phyloP scores from a whole-genome alignment of 1,284 basidiomycete species.

The Trichosporon sp. region DNA sequence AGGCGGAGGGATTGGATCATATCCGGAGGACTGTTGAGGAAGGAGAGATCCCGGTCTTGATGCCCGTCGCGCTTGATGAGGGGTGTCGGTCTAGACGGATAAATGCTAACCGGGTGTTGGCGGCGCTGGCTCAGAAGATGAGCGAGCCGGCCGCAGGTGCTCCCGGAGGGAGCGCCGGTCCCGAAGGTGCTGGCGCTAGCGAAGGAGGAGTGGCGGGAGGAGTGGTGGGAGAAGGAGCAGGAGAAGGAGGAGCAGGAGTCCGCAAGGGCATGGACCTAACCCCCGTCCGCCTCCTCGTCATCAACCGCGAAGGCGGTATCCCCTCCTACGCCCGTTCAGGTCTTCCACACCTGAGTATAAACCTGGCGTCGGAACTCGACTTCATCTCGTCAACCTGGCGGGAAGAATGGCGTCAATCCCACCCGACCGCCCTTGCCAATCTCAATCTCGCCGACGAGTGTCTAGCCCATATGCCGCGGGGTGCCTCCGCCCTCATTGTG shows the following conservation, averaged over 20 bases:
- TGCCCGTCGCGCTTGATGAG: conserved; percentile 90
- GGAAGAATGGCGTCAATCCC: conserved; percentile 65
- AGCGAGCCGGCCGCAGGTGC: conserved; percentile 34
- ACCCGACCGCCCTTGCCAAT: conserved; percentile 83
- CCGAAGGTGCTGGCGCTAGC: too few species aligned
- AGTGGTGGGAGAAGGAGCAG: too few species aligned
- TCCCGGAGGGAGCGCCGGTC: background rate
- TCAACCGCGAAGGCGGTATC: conserved; percentile 93
- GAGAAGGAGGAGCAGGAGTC: background rate
- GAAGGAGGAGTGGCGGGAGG: too few species aligned
- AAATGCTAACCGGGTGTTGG: conserved; percentile 83
- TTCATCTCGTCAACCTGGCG: conserved; percentile 85
- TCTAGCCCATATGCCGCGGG: conserved; percentile 84
- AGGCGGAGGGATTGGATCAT: conserved; percentile 67
- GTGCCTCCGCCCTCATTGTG: conserved; percentile 90
- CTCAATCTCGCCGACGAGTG: conserved; percentile 82
- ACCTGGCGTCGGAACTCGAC: conserved; percentile 78
- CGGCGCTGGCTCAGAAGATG: conserved; percentile 84
- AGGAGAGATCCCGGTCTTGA: conserved; percentile 91
- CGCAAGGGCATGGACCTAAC: conserved; percentile 60
- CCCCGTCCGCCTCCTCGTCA: conserved; percentile 92
- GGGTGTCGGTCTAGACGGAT: conserved; percentile 80
- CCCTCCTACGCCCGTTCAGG: conserved; percentile 95
- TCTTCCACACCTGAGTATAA: conserved; percentile 92
- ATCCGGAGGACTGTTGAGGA: conserved; percentile 81